A percentile compares a stretch with the other conserved stretches of the same genome.
These are phyloP conservation scores for Hymenoscyphus repandus DNA, from an alignment of 2,329 filamentous ascomycete genomes.

Conservation along the genomic window DNA sequence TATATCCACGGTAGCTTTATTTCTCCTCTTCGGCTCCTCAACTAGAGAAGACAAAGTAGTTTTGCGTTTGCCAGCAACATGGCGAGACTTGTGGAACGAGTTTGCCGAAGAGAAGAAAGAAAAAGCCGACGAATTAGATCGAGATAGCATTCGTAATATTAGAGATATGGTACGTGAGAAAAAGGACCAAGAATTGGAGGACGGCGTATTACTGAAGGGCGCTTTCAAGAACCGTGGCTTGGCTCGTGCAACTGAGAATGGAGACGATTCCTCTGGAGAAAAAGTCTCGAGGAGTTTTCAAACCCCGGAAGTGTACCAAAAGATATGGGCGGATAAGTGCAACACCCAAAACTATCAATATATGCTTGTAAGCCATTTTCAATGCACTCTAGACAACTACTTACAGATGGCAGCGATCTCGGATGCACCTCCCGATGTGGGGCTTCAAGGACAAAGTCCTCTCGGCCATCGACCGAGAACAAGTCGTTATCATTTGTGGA, in stretches of 20 bases:
- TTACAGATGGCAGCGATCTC: conserved; percentile 40
- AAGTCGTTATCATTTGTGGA: conserved; percentile 89
- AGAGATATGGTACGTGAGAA: conserved; percentile 65
- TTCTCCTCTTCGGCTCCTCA: conserved; percentile 72
- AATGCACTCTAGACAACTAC: conserved; percentile 21
- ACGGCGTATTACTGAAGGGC: conserved; percentile 70
- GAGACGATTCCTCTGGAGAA: conserved; percentile 39
- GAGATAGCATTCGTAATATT: conserved; percentile 60
- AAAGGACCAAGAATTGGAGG: conserved; percentile 63
- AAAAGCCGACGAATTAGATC: conserved; percentile 65
- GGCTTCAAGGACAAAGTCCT: conserved; percentile 75
- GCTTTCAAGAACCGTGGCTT: conserved; percentile 63
- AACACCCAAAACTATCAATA: conserved; percentile 59
- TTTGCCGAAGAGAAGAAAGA: conserved; percentile 66
- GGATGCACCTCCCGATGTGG: conserved; percentile 86
- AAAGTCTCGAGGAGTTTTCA: conserved; percentile 28
- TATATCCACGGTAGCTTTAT: conserved; percentile 75
- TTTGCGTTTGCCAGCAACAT: conserved; percentile 69
- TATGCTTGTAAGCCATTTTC: conserved; percentile 59
- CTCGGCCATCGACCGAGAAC: conserved; percentile 68
- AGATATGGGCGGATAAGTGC: conserved; percentile 55
- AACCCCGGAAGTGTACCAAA: conserved; percentile 41
- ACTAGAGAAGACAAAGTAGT: conserved; percentile 82
- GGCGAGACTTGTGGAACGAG: conserved; percentile 83
- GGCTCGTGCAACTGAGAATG: conserved; percentile 42